A percentile compares a stretch with the other conserved stretches of the same genome.
phyloP scores from a whole-genome alignment of 176 grass and related monocot genomes.

The Microstegium vimineum region DNA sequence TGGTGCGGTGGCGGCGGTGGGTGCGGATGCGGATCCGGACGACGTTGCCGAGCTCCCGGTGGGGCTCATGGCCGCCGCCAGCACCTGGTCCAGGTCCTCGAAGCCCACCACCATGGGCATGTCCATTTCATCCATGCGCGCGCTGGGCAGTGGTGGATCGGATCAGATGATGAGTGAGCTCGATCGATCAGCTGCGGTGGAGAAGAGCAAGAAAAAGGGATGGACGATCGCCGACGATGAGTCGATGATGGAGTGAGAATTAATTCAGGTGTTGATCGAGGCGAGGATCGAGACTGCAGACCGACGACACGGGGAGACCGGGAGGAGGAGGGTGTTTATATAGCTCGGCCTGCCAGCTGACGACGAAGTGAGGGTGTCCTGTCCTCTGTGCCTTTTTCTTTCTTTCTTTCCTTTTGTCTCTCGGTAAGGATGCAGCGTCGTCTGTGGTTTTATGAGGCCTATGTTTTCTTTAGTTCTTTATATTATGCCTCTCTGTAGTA shows the following conservation, averaged over 20 bases:
- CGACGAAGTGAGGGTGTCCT: background rate
- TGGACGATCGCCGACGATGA: no score
- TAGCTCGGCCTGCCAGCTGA: background rate
- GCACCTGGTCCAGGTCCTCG: constrained; percentile 2
- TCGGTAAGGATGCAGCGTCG: background rate
- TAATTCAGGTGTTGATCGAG: no score
- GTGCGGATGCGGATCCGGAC: no score
- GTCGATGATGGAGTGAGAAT: no score
- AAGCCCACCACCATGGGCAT: background rate
- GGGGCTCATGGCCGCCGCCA: constrained; percentile 22
- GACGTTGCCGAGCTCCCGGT: background rate
- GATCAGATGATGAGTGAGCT: background rate
- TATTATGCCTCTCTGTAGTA: no score
- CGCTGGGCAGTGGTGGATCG: background rate
- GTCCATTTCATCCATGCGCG: background rate
- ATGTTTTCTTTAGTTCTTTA: no score
- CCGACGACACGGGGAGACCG: background rate
- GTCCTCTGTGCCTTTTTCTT: background rate
- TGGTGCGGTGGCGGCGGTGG: background rate
- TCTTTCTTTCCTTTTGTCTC: background rate
- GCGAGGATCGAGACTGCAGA: background rate
- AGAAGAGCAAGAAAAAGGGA: no score
- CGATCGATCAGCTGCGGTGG: background rate
- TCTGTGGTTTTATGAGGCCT: no score
- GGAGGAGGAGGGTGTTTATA: background rate